phyloP scores from a whole-genome alignment of 257 asterid genomes.

The Capsicum pubescens region DNA sequence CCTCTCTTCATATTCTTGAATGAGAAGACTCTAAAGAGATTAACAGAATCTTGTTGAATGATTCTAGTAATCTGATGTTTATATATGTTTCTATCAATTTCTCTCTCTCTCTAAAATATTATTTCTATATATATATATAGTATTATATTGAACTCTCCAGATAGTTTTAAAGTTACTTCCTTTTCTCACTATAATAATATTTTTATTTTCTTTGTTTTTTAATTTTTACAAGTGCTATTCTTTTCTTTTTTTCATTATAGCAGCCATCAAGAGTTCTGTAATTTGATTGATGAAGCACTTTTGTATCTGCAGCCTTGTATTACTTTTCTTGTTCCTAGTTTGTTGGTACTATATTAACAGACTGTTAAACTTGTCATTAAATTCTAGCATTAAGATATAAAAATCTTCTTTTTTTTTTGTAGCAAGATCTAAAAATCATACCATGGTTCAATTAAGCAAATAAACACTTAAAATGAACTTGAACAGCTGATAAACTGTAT shows the following conservation, averaged over 20 bases:
- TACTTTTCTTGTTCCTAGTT: neutral
- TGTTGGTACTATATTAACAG: no score
- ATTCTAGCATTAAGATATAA: no score
- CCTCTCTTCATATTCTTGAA: constrained; percentile 28
- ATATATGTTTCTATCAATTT: constrained; percentile 27
- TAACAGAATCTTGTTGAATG: constrained; percentile 26
- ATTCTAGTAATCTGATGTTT: constrained; percentile 5
- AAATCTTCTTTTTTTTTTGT: no score
- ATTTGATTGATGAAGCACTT: neutral
- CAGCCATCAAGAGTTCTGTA: constrained; percentile 26
- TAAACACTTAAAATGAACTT: no score
- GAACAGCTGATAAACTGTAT: no score
- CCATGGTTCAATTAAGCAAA: no score
- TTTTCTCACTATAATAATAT: neutral
- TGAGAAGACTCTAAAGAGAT: constrained; percentile 1
- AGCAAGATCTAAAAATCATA: no score
- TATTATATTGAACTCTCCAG: neutral
- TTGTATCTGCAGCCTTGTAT: neutral
- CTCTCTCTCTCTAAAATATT: constrained; percentile 17
- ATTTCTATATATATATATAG: neutral
- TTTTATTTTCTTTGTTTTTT: neutral
- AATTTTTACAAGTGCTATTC: no score
- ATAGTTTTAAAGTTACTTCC: neutral
- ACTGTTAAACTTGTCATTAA: no score
- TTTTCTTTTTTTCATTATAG: neutral